Conservation (phyloP, 148 eudicot genomes). For the Mesembryanthemum crystallinum region DNA sequence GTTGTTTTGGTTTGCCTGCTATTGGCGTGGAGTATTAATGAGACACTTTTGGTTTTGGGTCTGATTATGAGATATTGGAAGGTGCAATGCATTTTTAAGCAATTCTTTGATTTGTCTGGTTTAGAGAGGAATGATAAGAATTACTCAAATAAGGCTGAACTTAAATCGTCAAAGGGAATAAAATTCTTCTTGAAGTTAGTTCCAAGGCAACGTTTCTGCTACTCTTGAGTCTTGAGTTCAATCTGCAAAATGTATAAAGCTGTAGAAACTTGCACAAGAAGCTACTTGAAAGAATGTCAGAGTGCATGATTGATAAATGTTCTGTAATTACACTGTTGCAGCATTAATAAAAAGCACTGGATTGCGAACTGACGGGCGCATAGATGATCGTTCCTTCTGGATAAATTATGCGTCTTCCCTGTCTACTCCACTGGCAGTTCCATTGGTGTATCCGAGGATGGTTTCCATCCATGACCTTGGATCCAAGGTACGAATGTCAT, state of each 20-base stretch:
- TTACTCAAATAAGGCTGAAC: not conserved
- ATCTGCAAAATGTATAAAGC: not conserved
- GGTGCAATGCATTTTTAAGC: no score
- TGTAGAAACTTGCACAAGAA: not conserved
- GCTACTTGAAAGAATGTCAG: no score
- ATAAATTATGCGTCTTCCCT: constrained; percentile 75
- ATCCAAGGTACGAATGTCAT: constrained; percentile 48
- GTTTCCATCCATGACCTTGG: constrained; percentile 77
- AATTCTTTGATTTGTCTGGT: not conserved
- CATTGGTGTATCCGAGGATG: constrained; percentile 96
- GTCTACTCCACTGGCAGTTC: constrained; percentile 78
- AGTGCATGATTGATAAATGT: constrained; percentile 3
- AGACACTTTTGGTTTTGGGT: not conserved
- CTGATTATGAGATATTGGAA: no score
- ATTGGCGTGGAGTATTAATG: no score
- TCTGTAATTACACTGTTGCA: constrained; percentile 29
- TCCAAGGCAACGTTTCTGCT: not conserved
- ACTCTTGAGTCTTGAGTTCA: not conserved
- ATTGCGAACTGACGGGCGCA: constrained; percentile 74
- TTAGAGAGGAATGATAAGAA: not conserved
- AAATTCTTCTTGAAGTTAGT: not conserved
- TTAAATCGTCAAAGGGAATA: not conserved
- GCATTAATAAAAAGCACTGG: constrained; percentile 86
- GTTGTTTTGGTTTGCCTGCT: not conserved
- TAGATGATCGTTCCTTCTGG: constrained; percentile 92